Evolutionary conservation across 148 eudicot genomes (phyloP), one percentile per base, ranked within the genome.

Genomic region (Rhododendron simsii): DNA sequence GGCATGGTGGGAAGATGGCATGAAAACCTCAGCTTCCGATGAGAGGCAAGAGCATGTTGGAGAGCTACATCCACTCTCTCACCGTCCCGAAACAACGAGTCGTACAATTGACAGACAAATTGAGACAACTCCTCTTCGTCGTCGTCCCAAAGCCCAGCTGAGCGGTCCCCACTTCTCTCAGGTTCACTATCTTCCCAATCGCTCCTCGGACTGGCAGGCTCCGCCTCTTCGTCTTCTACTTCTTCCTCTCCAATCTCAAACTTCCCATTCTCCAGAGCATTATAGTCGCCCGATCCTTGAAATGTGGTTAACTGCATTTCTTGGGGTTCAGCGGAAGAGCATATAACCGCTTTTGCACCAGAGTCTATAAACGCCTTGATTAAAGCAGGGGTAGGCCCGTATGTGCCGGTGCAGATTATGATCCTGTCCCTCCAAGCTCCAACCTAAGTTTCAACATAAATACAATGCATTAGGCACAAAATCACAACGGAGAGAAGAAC

Each of bases 391-490:
- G 90, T 91, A 6, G 93, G 93, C 57, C 98, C 98, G 18, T 92
- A 92, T 83, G 90, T 87, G 44, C 98, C 95, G 0, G 98, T 93
- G 92, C 93, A 93, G 55, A 97, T 91, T 84, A 95, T 89, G 50
- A 97, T 93, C 89, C 99, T 92, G 80, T 97, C 98, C 90, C 98
- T 95, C 99, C 99, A 97, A 73, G 96, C 94, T 87, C 99, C 99
- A 67, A 93, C 93, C 99, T 97, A 91, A 67, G 57, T 71, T 81
- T 67, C 73, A 82, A 71, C 39, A 71, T 20, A 71, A 67, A 13
- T 48, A 44, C 20, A 44, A 61, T 14, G 51, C 26, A 85, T 39
- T 39, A 39, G 47, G 26, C 11, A 75, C 28, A 63, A 44, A 33
- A 71, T 18, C 61, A 71, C 18, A 50, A 18, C 37, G n/a, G 37